These are phyloP conservation scores for Neolentinus lepideus DNA, from an alignment of 1,284 basidiomycete species.

Conservation along the genomic window DNA sequence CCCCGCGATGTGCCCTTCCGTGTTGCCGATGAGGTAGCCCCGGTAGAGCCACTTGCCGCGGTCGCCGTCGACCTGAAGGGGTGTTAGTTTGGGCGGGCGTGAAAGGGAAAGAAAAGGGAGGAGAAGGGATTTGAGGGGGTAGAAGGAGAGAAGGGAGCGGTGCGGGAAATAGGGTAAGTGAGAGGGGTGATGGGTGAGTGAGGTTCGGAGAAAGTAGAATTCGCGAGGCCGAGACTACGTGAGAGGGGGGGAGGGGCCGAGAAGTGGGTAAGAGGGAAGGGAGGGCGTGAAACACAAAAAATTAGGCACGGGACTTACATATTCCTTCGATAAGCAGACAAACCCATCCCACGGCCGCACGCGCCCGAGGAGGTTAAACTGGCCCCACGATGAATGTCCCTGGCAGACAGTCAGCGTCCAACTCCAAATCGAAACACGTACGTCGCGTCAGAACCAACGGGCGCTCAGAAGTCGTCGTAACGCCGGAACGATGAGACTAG, in stretches of 20 bases:
- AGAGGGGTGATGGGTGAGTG: neutral
- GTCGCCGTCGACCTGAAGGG: constrained; percentile 48
- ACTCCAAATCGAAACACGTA: neutral
- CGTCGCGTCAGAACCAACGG: too few relatives aligned
- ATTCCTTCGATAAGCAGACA: constrained; percentile 66
- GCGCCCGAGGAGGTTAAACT: constrained; percentile 64
- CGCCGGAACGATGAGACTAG: too few relatives aligned
- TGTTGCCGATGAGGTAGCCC: constrained; percentile 63
- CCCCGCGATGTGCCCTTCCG: constrained; percentile 55
- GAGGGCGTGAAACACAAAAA: neutral
- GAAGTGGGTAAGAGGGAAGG: neutral
- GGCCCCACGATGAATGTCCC: constrained; percentile 79
- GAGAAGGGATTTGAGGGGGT: neutral
- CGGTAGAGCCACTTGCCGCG: constrained; percentile 74
- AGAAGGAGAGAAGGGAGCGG: neutral
- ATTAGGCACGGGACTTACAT: too few relatives aligned
- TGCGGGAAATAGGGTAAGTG: neutral
- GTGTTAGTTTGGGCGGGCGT: neutral
- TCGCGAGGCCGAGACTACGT: too few relatives aligned
- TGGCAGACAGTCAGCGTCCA: constrained; percentile 16
- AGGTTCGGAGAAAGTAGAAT: too few relatives aligned
- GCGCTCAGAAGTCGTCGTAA: too few relatives aligned
- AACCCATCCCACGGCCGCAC: constrained; percentile 67
- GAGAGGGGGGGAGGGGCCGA: too few relatives aligned
- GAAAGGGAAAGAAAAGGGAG: neutral